These are phyloP conservation scores for Mycena maculata DNA, from an alignment of 768 basidiomycete genomes.

Conservation along the genomic window DNA sequence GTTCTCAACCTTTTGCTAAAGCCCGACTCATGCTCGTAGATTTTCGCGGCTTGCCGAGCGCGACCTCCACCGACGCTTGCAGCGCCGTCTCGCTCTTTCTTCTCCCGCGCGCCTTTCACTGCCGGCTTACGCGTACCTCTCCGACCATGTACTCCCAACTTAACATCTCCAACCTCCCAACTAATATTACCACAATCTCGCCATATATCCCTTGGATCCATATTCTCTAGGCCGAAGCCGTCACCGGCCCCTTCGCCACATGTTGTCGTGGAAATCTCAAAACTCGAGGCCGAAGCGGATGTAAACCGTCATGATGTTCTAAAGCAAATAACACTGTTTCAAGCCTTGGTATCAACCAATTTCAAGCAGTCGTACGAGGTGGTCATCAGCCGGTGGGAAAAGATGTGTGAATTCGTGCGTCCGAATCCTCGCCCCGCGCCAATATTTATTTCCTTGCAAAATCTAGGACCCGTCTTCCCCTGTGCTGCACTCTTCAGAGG, in stretches of 20 bases:
- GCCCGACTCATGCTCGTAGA: conserved; percentile 4
- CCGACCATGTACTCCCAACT: conserved; percentile 12
- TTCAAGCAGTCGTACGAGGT: conserved; percentile 77
- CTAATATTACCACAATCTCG: conserved; percentile 41
- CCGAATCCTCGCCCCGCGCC: too few species aligned
- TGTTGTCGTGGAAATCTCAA: conserved; percentile 76
- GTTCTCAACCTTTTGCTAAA: not conserved
- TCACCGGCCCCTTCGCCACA: conserved; percentile 66
- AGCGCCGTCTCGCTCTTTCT: conserved; percentile 28
- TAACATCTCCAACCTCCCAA: conserved; percentile 25
- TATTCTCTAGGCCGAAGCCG: conserved; percentile 61
- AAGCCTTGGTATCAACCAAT: conserved; percentile 73
- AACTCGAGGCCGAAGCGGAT: conserved; percentile 83
- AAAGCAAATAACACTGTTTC: conserved; percentile 78
- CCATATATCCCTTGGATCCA: conserved; percentile 55
- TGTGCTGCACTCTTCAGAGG: conserved; percentile 73
- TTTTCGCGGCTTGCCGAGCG: conserved; percentile 32
- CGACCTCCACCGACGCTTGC: conserved; percentile 20
- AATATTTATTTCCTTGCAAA: not conserved
- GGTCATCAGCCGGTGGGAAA: conserved; percentile 84
- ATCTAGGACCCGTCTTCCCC: conserved; percentile 75
- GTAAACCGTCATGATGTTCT: conserved; percentile 73
- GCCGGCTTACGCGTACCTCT: conserved; percentile 24
- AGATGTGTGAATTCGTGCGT: conserved; percentile 86
- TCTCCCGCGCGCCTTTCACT: conserved; percentile 17